Evolutionary conservation across 257 asterid species (phyloP).

Genomic region (Knoxia roxburghii): DNA sequence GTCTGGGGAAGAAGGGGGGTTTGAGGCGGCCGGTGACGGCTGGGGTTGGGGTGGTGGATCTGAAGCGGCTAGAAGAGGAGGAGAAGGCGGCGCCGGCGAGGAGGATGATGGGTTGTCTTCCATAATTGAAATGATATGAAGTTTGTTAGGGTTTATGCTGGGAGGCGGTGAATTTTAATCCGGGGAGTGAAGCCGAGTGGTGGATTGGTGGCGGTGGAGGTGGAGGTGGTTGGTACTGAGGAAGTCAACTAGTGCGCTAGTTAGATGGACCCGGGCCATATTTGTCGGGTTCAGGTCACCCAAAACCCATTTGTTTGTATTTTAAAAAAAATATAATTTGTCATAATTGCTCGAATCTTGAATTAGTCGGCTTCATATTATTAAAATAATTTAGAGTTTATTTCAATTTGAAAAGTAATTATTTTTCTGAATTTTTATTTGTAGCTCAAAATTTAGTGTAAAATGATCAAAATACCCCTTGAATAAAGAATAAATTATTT

Average conservation of each 20-base stretch:
- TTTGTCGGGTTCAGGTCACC: neutral
- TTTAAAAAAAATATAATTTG: too few species aligned
- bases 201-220: conserved; percentile 21
- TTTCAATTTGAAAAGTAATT: too few species aligned
- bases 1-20: conserved; percentile 19
- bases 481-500: too few species aligned
- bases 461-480: too few species aligned
- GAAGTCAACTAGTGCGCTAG: neutral
- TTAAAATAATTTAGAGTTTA: too few species aligned
- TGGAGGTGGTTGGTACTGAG: conserved; percentile 10
- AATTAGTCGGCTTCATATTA: too few species aligned
- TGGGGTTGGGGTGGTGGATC: conserved; percentile 17
- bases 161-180: conserved; percentile 23
- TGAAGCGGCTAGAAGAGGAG: conserved; percentile 12
- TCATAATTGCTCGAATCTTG: too few species aligned
- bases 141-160: neutral
- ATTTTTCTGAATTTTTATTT: too few species aligned
- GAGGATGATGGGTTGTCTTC: conserved; percentile 16
- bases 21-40: conserved; percentile 18
- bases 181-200: conserved; percentile 22
- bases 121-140: conserved; percentile 1
- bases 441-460: too few species aligned
- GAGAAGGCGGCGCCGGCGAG: conserved; percentile 21
- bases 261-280: conserved; percentile 9
- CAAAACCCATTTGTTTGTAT: neutral